Conservation (phyloP, 441 rosid genomes). For the Pelargonium cotyledonis region DNA sequence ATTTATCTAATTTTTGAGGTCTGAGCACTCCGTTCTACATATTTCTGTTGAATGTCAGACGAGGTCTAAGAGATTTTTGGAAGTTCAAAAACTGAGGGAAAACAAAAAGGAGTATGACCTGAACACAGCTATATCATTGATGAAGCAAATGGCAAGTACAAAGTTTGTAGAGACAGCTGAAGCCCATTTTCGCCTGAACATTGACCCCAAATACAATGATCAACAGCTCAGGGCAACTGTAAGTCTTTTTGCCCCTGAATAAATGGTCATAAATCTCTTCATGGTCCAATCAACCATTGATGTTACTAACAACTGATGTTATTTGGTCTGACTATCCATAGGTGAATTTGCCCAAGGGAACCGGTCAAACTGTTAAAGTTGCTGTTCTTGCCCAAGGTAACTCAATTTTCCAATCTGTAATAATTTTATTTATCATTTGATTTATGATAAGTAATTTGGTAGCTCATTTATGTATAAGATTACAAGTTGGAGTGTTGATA, state of each 20-base stretch:
- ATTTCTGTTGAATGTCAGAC: conserved; percentile 48
- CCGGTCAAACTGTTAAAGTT: conserved; percentile 83
- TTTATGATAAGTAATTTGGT: neutral
- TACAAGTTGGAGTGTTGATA: neutral
- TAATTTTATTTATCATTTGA: neutral
- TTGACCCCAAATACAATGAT: conserved; percentile 93
- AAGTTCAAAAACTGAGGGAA: conserved; percentile 91
- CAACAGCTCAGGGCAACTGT: conserved; percentile 97
- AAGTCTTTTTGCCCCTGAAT: conserved; percentile 21
- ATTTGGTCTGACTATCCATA: conserved; percentile 20
- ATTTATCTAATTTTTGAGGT: conserved; percentile 12
- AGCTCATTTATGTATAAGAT: neutral
- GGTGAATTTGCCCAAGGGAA: conserved; percentile 97
- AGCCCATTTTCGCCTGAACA: conserved; percentile 97
- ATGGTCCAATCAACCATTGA: conserved; percentile 1
- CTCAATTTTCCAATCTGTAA: neutral
- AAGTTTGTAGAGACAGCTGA: conserved; percentile 90
- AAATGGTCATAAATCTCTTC: too few relatives aligned
- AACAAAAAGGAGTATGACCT: conserved; percentile 71
- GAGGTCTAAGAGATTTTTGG: conserved; percentile 98
- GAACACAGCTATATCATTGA: conserved; percentile 66
- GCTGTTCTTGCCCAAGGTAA: conserved; percentile 98
- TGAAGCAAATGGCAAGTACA: conserved; percentile 63
- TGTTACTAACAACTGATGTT: neutral
- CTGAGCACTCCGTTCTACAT: conserved; percentile 15